These are phyloP conservation scores for Ogataea trehaloabstinens DNA, from an alignment of 805 yeast species.

Conservation along the genomic window DNA sequence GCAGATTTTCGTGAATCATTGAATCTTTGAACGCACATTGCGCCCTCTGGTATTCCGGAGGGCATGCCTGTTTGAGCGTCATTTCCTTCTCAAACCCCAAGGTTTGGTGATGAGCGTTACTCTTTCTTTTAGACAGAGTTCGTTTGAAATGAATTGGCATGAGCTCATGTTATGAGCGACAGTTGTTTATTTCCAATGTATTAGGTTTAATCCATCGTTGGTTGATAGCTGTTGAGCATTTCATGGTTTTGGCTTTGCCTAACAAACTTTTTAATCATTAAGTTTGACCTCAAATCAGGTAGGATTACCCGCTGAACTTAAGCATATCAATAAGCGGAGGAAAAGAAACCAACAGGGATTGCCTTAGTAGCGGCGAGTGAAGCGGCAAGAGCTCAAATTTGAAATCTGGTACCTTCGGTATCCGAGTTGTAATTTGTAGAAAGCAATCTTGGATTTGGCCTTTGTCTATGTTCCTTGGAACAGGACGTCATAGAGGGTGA, in stretches of 20 bases:
- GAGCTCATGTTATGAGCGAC: conserved; percentile 3
- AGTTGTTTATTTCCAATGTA: conserved; percentile 5
- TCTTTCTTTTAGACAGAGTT: conserved; percentile 1
- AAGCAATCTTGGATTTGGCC: conserved; percentile 6
- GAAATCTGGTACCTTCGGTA: conserved; percentile 7
- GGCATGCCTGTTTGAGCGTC: conserved; percentile 8
- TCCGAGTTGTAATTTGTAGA: conserved; percentile 7
- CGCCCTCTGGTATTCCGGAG: conserved; percentile 8
- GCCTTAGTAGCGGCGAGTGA: conserved; percentile 8
- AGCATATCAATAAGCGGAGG: conserved; percentile 8
- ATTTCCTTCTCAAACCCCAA: conserved; percentile 6
- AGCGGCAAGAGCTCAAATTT: conserved; percentile 7
- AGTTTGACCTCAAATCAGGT: conserved; percentile 8
- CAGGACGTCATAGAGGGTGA: conserved; percentile 7
- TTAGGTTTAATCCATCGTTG: conserved; percentile 7
- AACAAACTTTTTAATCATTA: conserved; percentile 4
- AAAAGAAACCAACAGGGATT: conserved; percentile 7
- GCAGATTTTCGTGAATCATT: conserved; percentile 5
- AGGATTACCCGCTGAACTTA: conserved; percentile 8
- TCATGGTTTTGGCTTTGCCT: conserved; percentile 4
- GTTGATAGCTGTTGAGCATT: conserved; percentile 2
- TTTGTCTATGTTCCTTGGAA: conserved; percentile 7
- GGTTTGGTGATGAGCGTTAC: conserved; percentile 6
- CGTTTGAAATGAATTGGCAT: conserved; percentile 6
- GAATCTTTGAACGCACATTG: conserved; percentile 8